Percentiles rank a stretch among this genome's conserved stretches.
These are phyloP conservation scores for Cystobasidium ongulense DNA, from an alignment of 768 basidiomycete species.

Conservation along the genomic window DNA sequence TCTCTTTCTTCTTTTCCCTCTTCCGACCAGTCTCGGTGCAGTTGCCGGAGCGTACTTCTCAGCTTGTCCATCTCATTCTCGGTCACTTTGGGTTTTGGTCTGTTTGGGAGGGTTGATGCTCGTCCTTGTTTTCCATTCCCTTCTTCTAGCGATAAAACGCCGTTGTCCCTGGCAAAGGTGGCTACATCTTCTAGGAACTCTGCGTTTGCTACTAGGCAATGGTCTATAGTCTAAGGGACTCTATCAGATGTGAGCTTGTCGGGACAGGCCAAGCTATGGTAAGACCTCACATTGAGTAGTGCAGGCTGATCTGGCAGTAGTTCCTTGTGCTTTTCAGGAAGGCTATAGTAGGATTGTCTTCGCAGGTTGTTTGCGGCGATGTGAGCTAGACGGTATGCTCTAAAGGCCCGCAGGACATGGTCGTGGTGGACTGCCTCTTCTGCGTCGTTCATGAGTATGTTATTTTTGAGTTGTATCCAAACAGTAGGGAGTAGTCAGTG, in stretches of 20 bases:
- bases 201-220: slow-evolving; percentile 23
- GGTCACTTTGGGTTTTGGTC: slow-evolving; percentile 22
- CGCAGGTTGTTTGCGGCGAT: slow-evolving; percentile 12
- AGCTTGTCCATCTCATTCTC: slow-evolving; percentile 27
- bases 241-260: background rate
- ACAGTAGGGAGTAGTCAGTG: background rate
- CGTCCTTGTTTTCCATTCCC: background rate
- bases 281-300: slow-evolving; percentile 4
- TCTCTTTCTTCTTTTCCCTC: slow-evolving; percentile 20
- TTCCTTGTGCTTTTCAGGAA: background rate
- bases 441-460: background rate
- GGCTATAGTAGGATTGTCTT: slow-evolving; percentile 10
- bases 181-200: slow-evolving; percentile 30
- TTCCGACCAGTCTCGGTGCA: slow-evolving; percentile 28
- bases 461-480: background rate
- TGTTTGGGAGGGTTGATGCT: background rate
- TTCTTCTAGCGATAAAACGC: background rate
- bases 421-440: slow-evolving; percentile 25
- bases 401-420: slow-evolving; percentile 13
- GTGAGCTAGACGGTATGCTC: slow-evolving; percentile 2
- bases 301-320: slow-evolving; percentile 1
- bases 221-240: slow-evolving; percentile 1
- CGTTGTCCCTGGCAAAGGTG: background rate
- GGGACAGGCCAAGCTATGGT: background rate
- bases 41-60: background rate